These are phyloP conservation scores for Myochromella boudieri DNA, from an alignment of 768 basidiomycete genomes.

Conservation along the genomic window DNA sequence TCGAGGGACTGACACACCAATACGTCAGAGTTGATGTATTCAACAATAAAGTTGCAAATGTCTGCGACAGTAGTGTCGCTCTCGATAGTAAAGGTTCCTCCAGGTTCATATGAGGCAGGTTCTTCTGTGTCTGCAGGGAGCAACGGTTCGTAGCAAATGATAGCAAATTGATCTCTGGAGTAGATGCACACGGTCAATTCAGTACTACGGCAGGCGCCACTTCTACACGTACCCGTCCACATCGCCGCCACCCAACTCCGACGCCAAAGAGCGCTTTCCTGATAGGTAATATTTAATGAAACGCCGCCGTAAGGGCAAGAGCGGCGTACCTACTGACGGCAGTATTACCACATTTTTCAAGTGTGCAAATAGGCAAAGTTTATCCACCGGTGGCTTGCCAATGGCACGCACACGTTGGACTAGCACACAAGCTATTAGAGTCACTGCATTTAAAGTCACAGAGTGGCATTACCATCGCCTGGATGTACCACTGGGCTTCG, in stretches of 20 bases:
- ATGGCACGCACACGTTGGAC: conserved; percentile 73
- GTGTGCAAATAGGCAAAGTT: conserved; percentile 55
- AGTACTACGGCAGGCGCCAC: background rate
- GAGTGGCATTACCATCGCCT: conserved; percentile 56
- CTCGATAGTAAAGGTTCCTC: conserved; percentile 36
- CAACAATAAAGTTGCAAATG: conserved; percentile 77
- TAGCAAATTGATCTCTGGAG: conserved; percentile 62
- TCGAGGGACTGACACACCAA: conserved; percentile 44
- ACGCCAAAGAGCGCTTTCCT: conserved; percentile 66
- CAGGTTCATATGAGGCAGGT: conserved; percentile 51
- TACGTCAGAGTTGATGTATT: conserved; percentile 83
- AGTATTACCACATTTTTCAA: conserved; percentile 75
- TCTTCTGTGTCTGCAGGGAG: conserved; percentile 50
- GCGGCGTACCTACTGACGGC: conserved; percentile 51
- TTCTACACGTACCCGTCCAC: conserved; percentile 62
- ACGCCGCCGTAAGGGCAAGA: background rate
- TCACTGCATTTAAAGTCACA: background rate
- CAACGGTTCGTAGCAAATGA: conserved; percentile 55
- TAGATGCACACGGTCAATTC: conserved; percentile 1
- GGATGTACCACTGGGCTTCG: conserved; percentile 76
- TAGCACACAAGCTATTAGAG: conserved; percentile 22
- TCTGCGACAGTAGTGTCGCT: conserved; percentile 62
- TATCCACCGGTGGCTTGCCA: conserved; percentile 60
- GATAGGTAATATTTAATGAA: too few relatives aligned
- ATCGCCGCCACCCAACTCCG: conserved; percentile 73